Base-by-base conservation (phyloP, 2,329 filamentous ascomycete genomes). In the Diaporthe nobilis region DNA sequence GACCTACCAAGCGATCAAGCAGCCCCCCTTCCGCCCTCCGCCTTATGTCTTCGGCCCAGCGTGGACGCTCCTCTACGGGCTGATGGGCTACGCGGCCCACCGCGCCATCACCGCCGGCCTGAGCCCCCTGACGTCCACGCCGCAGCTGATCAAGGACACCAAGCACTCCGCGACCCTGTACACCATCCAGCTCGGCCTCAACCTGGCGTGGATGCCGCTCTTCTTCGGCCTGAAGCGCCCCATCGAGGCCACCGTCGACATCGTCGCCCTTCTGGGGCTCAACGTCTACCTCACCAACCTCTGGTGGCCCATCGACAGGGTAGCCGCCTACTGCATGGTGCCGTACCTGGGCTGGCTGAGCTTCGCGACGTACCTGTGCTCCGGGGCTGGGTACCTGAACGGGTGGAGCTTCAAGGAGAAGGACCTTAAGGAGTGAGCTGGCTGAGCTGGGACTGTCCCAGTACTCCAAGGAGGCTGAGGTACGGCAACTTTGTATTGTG, bases 11-110 rank as follows among this genome's bases (percentile, higher is more conserved):
- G 86, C 88, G 2, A 86, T 96, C 76, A 93, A 91, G 82, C 94
- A 96, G 82, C 92, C 92, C 17, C 90, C 91, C 1, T 85, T 90
- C 73, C 87, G 88, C 17, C 92, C 92, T 2, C 91, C 92, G 0
- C 86, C 90, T 15, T 87, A 86, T 81, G 85, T 92, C 75, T 94
- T 93, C 78, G 91, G 90, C 2, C 92, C 92, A 2, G 89, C 89
- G 34, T 94, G 92, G 92, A 93, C 91, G 4, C 75, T 88, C 47
- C 88, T 93, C n/a, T 94, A 94, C 80, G 91, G 89, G 1, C 83
- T 94, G 28, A 98, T 98, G 95, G 96, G 96, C 76, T 98, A 97
- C 84, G 93, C 95, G 31, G 93, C 95, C 49, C 93, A 98, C 85
- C 93, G 94, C 61, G 95, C 94, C 73, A 92, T 94, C 81, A 90